These are phyloP conservation scores for Dryas drummondii DNA, from an alignment of 306 rosid species.

Conservation along the genomic window DNA sequence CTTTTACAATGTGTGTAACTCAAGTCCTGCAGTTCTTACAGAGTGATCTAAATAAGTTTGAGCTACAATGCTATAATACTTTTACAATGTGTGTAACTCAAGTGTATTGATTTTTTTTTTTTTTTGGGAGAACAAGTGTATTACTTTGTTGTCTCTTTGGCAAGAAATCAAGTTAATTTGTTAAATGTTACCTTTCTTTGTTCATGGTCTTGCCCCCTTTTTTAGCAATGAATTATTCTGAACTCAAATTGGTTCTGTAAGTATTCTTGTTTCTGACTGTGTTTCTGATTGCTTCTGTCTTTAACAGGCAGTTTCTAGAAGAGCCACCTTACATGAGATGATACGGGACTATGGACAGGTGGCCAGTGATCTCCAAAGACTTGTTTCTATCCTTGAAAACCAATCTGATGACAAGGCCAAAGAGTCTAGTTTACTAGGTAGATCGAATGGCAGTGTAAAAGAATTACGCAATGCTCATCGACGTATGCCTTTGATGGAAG, in stretches of 20 bases:
- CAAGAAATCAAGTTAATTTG: background rate
- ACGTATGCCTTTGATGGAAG: constrained; percentile 58
- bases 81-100: background rate
- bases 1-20: background rate
- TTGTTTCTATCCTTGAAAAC: constrained; percentile 54
- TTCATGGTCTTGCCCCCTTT: background rate
- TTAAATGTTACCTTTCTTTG: background rate
- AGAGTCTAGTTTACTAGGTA: constrained; percentile 44
- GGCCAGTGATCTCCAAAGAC: constrained; percentile 67
- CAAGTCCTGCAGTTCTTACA: background rate
- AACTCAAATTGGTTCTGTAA: too few species aligned
- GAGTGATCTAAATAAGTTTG: background rate
- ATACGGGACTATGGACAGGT: constrained; percentile 75
- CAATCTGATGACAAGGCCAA: constrained; percentile 54
- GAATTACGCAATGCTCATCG: constrained; percentile 64
- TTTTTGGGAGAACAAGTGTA: background rate
- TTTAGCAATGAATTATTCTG: too few species aligned
- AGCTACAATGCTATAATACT: background rate
- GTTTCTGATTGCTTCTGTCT: background rate
- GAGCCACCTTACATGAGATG: too few species aligned
- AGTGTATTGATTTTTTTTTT: background rate
- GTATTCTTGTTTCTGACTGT: too few species aligned
- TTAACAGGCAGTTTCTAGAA: too few species aligned
- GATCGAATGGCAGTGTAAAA: constrained; percentile 51
- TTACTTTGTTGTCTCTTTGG: background rate